Percentiles rank a stretch among this genome's conserved stretches.
These are phyloP conservation scores for Straminergon stramineum DNA, from an alignment of 225 moss, liverwort and hornwort species.

Conservation along the genomic window DNA sequence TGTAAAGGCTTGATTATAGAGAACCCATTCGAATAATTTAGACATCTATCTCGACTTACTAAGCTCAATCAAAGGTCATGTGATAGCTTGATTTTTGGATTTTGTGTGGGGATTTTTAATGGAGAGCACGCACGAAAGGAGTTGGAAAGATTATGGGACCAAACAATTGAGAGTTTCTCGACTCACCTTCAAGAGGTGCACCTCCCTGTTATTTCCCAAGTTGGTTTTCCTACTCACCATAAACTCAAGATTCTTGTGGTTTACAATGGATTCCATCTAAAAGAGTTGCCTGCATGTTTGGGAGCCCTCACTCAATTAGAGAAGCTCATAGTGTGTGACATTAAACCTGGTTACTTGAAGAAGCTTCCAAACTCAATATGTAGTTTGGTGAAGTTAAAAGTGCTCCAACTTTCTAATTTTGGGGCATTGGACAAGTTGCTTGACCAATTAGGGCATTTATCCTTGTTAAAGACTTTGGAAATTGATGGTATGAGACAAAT, in stretches of 20 bases:
- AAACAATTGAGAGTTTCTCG: rapidly evolving
- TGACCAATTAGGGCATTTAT: not conserved
- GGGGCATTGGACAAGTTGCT: rapidly evolving
- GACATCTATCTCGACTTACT: not conserved
- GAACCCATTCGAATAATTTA: rapidly evolving
- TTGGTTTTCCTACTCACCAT: rapidly evolving
- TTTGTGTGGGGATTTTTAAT: rapidly evolving
- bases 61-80: rapidly evolving
- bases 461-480: rapidly evolving
- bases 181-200: rapidly evolving
- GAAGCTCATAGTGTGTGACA: rapidly evolving
- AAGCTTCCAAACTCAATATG: not conserved
- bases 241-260: not conserved
- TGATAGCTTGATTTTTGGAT: not conserved
- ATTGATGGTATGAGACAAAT: rapidly evolving
- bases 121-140: rapidly evolving
- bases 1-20: rapidly evolving
- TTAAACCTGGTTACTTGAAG: rapidly evolving
- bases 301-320: not conserved
- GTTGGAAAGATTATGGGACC: rapidly evolving
- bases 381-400: rapidly evolving
- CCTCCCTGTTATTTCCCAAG: not conserved
- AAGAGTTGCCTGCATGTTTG: not conserved
- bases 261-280: rapidly evolving
- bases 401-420: rapidly evolving